Evolutionary conservation across 2,329 filamentous ascomycete species (phyloP), one percentile per base, ranked within the genome.

Genomic region (Mycocentrospora acerina): DNA sequence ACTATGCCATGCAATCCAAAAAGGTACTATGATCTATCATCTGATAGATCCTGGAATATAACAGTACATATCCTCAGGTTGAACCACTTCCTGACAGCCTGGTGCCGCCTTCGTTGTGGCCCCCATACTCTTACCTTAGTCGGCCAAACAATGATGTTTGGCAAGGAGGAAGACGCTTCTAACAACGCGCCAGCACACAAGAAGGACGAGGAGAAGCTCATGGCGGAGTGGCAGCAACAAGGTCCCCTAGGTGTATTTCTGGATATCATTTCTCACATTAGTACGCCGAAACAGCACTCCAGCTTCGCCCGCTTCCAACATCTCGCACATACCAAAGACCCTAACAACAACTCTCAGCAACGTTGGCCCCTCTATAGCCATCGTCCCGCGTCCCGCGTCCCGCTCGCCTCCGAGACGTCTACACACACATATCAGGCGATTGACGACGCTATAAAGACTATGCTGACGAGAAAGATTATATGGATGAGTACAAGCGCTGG

Each of bases 101-200:
- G n/a, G n/a, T 24, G 24, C 8, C 25, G 32, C 8, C 24, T 35
- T 15, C 24, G 24, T 15, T 35, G 24, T 12, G 15, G 24, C 7
- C 24, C 19, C 13, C 29, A 39, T 14, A 31, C 29, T 4, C 4
- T 39, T 16, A 39, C 32, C 15, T 16, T 39, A 7, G 25, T 29
- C 9, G 29, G 36, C 36, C 29, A 39, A 29, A 33, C 24, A 28
- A n/a, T n/a, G n/a, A n/a, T n/a, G n/a, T n/a, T n/a, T n/a, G n/a
- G n/a, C n/a, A n/a, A n/a, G n/a, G n/a, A n/a, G n/a, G n/a, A n/a
- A n/a, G n/a, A n/a, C n/a, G n/a, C n/a, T n/a, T n/a, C n/a, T n/a
- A n/a, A n/a, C 18, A 39, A 33, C 19, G 16, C 32, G 4, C 10
- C 3, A 9, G 16, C 29, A 24, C 36, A 29, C 13, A 14, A 29